Evolutionary conservation across 139 green algal genomes (phyloP), one percentile per base, ranked within the genome.

Genomic region (Tetradesmus obliquus): DNA sequence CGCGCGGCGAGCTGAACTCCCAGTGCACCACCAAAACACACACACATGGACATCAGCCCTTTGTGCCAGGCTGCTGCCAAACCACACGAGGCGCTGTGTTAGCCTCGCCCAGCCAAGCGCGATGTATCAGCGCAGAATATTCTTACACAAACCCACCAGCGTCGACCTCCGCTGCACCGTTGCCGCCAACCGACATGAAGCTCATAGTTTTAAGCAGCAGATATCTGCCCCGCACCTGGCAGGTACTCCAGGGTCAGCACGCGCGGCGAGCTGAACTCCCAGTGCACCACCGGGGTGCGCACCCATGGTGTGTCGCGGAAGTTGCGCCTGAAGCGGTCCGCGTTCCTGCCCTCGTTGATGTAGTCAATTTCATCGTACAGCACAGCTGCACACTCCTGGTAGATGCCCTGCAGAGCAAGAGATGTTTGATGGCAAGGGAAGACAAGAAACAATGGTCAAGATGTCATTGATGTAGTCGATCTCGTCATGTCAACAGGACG

Each of bases 331-430:
- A 99, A 99, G 7, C 91, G 86, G 84, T 99, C 96, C 8, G 98
- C 97, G 91, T 98, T 99, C 79, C 95, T 76, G 5, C 95, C 98
- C 94, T 99, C 98, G 82, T 97, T 94, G 5, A 94, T 94, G 95
- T 99, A 99, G 94, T 99, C 98, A 84, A 99, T 99, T 91, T 99
- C 98, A 91, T 98, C 92, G 55, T 96, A 96, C 79, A 97, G 91
- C 89, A 95, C 93, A 3, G 72, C 17, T 6, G 95, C 93, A 81
- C 95, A 99, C 96, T 99, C 98, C 87, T 99, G 94, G 93, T 99
- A 99, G 91, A 99, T 99, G 53, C 93, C 93, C 76, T 91, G 89
- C 62, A 93, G 93, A 45, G 32, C 32, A 45, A 45, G 32, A 45
- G 32, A 45, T 45, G 32, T 45, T 87, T 95, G 90, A 5, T 88